These are phyloP conservation scores for Rhodotorula toruloides DNA, from an alignment of 768 basidiomycete genomes.

Conservation along the genomic window DNA sequence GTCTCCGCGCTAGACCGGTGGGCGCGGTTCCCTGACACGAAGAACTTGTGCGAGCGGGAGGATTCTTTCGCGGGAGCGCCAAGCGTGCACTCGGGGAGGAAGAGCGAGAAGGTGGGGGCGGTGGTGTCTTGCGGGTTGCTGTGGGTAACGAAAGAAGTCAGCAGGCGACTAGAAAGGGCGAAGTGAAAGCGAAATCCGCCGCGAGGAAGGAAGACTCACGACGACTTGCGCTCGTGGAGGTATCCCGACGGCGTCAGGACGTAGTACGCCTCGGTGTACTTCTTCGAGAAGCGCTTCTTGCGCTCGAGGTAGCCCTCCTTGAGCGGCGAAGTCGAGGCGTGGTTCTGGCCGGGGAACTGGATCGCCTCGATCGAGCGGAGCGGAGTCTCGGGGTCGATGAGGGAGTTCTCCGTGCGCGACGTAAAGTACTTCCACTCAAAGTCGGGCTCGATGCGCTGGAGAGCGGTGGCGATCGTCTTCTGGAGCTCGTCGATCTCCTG, in stretches of 20 bases:
- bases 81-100: slow-evolving; percentile 44
- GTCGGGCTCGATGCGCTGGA: slow-evolving; percentile 33
- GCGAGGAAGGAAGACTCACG: slow-evolving; percentile 1
- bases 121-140: slow-evolving; percentile 42
- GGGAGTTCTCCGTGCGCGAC: slow-evolving; percentile 9
- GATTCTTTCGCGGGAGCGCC: slow-evolving; percentile 36
- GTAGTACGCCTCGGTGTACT: slow-evolving; percentile 42
- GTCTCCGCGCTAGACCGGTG: slow-evolving; percentile 8
- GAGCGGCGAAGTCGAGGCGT: slow-evolving; percentile 39
- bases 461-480: slow-evolving; percentile 15
- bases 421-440: slow-evolving; percentile 32
- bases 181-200: too few relatives aligned
- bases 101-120: slow-evolving; percentile 42
- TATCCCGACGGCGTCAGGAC: slow-evolving; percentile 44
- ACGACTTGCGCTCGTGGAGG: slow-evolving; percentile 43
- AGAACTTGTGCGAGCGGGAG: slow-evolving; percentile 33
- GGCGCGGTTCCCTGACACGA: slow-evolving; percentile 4
- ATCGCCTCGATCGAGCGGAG: slow-evolving; percentile 34
- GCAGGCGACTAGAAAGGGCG: background rate
- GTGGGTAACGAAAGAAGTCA: slow-evolving; percentile 18
- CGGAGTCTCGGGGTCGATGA: slow-evolving; percentile 39
- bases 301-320: slow-evolving; percentile 44
- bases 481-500: slow-evolving; percentile 26
- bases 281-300: slow-evolving; percentile 45
- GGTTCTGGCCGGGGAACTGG: slow-evolving; percentile 42